These are phyloP conservation scores for Chaetomiaceae sp. DNA, from an alignment of 2,329 filamentous ascomycete species.

Conservation along the genomic window DNA sequence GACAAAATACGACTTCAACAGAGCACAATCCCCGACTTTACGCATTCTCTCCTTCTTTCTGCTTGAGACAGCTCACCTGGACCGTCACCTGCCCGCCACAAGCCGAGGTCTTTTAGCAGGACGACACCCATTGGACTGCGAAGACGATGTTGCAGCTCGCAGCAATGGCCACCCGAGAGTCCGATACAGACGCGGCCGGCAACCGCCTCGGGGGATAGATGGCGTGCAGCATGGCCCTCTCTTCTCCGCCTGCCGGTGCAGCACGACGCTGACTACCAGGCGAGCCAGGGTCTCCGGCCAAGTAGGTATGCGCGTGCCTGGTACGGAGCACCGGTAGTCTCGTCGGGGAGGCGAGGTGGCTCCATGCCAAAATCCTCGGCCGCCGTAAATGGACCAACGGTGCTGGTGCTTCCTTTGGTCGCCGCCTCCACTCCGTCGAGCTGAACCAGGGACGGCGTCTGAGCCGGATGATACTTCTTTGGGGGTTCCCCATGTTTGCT, in stretches of 20 bases:
- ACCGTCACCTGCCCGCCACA: not conserved
- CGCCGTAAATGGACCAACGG: conserved; percentile 21
- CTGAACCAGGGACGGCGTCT: not conserved
- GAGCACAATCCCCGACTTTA: conserved; percentile 1
- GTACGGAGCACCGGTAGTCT: too few species aligned
- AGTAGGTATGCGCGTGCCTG: not conserved
- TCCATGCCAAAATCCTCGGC: conserved; percentile 5
- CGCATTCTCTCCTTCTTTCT: conserved; percentile 10
- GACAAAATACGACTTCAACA: conserved; percentile 36
- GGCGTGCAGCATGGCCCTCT: not conserved
- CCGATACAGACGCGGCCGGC: too few species aligned
- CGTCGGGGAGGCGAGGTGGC: not conserved
- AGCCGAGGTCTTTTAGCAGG: not conserved
- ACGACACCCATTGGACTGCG: conserved; percentile 5
- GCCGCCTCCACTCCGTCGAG: conserved; percentile 4
- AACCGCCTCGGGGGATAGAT: not conserved
- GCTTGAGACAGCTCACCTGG: conserved; percentile 1
- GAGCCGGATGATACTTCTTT: not conserved
- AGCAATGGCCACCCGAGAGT: too few species aligned
- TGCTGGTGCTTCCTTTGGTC: not conserved
- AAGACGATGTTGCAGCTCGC: not conserved
- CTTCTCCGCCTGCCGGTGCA: not conserved
- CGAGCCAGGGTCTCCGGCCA: too few species aligned
- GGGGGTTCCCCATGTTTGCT: not conserved
- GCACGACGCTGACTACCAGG: not conserved